Base-by-base conservation (phyloP, 257 asterid genomes). In the Solanum pinnatisectum region DNA sequence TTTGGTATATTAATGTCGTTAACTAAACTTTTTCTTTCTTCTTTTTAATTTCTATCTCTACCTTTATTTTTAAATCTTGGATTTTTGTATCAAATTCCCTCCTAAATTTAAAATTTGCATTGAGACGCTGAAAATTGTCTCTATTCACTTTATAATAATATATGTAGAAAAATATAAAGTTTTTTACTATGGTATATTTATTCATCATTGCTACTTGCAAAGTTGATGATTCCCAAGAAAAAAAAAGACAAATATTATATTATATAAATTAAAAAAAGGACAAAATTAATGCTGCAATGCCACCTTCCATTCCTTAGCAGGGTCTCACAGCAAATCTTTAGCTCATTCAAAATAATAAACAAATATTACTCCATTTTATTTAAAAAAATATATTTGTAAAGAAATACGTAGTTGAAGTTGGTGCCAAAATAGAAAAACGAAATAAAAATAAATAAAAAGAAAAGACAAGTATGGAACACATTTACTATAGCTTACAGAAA, bases 221-320 rank as follows among this genome's bases (percentile, higher is more conserved):
- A 82, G 86, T 82, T 82, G 65, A 49, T 46, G 86, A 82, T 82
- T 82, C 18, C 86, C 86, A 49, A 82, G 70, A 32, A 82, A 81
- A 30, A 30, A 27, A 32, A 20, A 82, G 70, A 82, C 86, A 82
- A 82, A 82, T 5, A 18, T 10, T 18, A 18, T 30, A 49, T 27
- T 82, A 82, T 16, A 46, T 46, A 5, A 46, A 32, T 82, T 23
- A 18, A 1, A 49, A 77, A 49, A 49, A 82, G 63, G 85, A 82
- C 70, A 82, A 82, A 20, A 18, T 82, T 30, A 82, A 82, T 82
- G 20, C 32, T 82, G 86, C 86, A 49, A 30, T 49, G 70, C 40
- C 71, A 32, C 86, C 71, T 82, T 82, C 86, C 71, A 82, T 82
- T 82, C 86, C 18, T 32, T 49, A 30, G 86, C 49, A 63, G 86